Evolutionary conservation across 1,284 basidiomycete genomes (phyloP).

Genomic region (Apiotrichum akiyoshidainum): DNA sequence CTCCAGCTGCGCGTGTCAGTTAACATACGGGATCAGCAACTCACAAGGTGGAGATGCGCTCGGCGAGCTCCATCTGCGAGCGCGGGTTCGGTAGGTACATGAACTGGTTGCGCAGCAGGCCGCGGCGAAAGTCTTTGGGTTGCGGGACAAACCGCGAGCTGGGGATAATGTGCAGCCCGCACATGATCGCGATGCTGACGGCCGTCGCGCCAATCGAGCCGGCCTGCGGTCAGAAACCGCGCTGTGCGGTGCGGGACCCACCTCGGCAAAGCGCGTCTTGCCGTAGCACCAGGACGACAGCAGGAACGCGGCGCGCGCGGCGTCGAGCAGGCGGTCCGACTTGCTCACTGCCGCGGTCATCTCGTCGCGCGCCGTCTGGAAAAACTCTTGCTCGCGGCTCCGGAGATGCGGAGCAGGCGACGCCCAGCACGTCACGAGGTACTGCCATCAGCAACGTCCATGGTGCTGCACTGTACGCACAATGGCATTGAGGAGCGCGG

Average conservation of each 20-base stretch:
- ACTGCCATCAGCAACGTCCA: conserved; percentile 11
- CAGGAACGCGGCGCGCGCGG: conserved; percentile 12
- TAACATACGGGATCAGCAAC: not conserved
- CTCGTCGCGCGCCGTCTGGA: conserved; percentile 3
- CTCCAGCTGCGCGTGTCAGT: conserved; percentile 22
- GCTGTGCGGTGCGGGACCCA: too few relatives aligned
- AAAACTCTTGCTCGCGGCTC: conserved; percentile 9
- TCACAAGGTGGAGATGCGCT: conserved; percentile 25
- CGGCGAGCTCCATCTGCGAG: conserved; percentile 19
- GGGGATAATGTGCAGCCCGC: conserved; percentile 15
- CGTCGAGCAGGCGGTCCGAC: conserved; percentile 10
- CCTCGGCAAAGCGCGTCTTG: not conserved
- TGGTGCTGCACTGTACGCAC: conserved; percentile 5
- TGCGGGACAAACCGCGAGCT: conserved; percentile 6
- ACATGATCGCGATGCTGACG: conserved; percentile 11
- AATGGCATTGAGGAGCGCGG: conserved; percentile 25
- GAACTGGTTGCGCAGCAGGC: not conserved
- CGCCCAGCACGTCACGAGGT: conserved; percentile 14
- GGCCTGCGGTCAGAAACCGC: not conserved
- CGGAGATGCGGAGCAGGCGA: conserved; percentile 14
- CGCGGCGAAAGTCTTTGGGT: not conserved
- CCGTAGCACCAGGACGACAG: conserved; percentile 11
- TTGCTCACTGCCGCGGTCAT: conserved; percentile 11
- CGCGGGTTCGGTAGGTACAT: not conserved
- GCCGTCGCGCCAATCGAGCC: not conserved